phyloP scores from a whole-genome alignment of 495 filamentous ascomycete genomes.

The Achaetomiella virescens region DNA sequence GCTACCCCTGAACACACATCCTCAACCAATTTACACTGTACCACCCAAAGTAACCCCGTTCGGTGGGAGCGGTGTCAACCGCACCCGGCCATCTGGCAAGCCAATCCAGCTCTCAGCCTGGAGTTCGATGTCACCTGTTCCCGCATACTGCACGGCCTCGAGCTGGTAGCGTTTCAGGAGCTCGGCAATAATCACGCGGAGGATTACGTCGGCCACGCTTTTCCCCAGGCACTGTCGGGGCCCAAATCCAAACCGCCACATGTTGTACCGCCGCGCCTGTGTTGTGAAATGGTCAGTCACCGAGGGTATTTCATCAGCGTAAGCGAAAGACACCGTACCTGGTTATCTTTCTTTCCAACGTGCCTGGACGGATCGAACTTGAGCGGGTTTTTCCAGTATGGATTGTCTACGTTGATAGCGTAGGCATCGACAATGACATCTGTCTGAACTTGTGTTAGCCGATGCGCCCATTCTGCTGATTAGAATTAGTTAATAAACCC shows the following conservation, averaged over 20 bases:
- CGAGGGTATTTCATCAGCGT: neutral
- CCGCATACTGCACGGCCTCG: neutral
- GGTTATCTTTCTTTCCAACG: neutral
- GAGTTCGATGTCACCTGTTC: neutral
- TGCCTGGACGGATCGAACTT: neutral
- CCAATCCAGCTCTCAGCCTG: neutral
- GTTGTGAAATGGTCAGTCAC: neutral
- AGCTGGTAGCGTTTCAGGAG: neutral
- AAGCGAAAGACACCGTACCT: neutral
- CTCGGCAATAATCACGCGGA: constrained; percentile 1
- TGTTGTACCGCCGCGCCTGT: constrained; percentile 20
- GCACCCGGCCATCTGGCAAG: neutral
- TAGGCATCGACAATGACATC: constrained; percentile 35
- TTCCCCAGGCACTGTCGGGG: constrained; percentile 30
- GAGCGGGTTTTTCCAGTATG: constrained; percentile 30
- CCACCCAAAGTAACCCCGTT: no score
- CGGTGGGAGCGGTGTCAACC: no score
- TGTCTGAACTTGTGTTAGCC: constrained; percentile 25
- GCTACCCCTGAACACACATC: no score
- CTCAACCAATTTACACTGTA: no score
- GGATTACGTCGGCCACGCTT: constrained; percentile 25
- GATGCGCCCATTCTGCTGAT: constrained; percentile 13
- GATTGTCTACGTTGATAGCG: constrained; percentile 34
- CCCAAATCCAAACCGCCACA: constrained; percentile 34
- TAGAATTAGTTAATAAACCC: no score